phyloP scores from a whole-genome alignment of 208 protist genomes.

The Acanthamoeba royreba region DNA sequence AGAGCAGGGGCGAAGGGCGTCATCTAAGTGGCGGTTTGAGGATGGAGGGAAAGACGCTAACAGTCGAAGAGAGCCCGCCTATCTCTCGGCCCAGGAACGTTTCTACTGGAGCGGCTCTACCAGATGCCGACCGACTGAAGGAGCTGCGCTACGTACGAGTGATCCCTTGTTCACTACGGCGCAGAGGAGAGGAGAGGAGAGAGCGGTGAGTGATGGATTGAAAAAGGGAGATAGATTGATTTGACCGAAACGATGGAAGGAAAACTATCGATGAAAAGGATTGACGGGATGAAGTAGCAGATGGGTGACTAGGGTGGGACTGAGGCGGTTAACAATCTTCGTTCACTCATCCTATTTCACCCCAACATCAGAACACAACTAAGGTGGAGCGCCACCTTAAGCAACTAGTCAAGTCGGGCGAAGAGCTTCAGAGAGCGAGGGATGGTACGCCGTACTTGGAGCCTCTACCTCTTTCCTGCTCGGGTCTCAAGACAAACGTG shows the following conservation, averaged over 20 bases:
- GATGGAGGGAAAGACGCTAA: background rate
- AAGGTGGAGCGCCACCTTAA: slow-evolving; percentile 10
- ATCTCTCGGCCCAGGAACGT: too few species aligned
- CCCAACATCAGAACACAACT: background rate
- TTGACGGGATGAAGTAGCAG: too few species aligned
- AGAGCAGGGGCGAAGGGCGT: too few species aligned
- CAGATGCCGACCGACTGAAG: background rate
- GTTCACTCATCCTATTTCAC: background rate
- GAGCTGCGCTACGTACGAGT: background rate
- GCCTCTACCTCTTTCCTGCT: background rate
- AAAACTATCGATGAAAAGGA: too few species aligned
- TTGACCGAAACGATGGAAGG: too few species aligned
- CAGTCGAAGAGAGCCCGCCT: too few species aligned
- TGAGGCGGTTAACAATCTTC: background rate
- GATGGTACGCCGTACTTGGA: background rate
- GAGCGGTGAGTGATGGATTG: too few species aligned
- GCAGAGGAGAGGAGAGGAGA: too few species aligned
- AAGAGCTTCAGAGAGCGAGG: background rate
- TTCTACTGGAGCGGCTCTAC: too few species aligned
- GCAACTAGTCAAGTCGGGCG: slow-evolving; percentile 1
- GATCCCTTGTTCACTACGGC: too few species aligned
- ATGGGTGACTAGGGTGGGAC: too few species aligned
- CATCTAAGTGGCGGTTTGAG: background rate
- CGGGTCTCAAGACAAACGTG: background rate
- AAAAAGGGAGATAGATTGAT: too few species aligned